These are phyloP conservation scores for Suzukiozyma palmioleophila DNA, from an alignment of 1,139 yeast genomes.

Conservation along the genomic window DNA sequence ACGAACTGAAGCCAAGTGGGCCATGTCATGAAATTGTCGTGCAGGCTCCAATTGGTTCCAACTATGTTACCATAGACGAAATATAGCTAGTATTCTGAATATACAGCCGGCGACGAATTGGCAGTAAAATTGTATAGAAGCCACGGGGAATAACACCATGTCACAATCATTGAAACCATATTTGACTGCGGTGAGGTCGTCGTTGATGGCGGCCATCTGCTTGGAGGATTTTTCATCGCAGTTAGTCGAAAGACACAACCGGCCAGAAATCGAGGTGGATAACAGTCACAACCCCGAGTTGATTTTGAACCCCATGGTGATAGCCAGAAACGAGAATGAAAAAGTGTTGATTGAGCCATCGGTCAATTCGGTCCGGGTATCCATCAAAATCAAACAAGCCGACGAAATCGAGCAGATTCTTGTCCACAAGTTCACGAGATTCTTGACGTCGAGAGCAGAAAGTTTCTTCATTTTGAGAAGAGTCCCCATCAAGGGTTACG, in stretches of 20 bases:
- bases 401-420: constrained; percentile 94
- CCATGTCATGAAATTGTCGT: too few relatives aligned
- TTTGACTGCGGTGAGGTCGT: constrained; percentile 87
- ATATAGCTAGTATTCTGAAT: too few relatives aligned
- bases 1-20: too few relatives aligned
- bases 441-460: constrained; percentile 93
- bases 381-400: constrained; percentile 91
- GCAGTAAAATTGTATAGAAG: too few relatives aligned
- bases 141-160: constrained; percentile 16
- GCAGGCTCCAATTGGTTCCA: too few relatives aligned
- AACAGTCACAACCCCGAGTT: constrained; percentile 66
- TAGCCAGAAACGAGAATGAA: constrained; percentile 93
- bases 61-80: too few relatives aligned
- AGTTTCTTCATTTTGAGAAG: constrained; percentile 88
- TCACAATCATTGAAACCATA: constrained; percentile 96
- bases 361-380: constrained; percentile 83
- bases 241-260: constrained; percentile 92
- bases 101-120: too few relatives aligned
- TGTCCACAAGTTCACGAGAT: constrained; percentile 90
- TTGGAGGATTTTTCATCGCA: constrained; percentile 93
- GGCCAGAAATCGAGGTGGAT: constrained; percentile 91
- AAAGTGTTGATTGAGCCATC: constrained; percentile 90
- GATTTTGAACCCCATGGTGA: constrained; percentile 80
- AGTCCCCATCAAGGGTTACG: constrained; percentile 86
- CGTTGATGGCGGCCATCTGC: constrained; percentile 93